Conservation (phyloP, 75 land plant genomes). For the Cryptomeria japonica region DNA sequence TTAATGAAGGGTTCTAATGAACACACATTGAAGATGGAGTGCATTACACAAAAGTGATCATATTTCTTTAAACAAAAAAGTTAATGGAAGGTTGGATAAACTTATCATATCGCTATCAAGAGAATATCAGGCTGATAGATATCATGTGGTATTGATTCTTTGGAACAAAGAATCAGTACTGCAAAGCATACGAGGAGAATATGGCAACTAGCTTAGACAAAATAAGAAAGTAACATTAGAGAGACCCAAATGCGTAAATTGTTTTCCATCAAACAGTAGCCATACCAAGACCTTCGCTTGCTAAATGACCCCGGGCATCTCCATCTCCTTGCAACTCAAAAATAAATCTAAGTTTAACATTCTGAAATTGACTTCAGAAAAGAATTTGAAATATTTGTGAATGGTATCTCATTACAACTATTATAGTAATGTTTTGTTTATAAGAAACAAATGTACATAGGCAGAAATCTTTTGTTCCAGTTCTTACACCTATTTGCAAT, state of each 20-base stretch:
- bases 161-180: not conserved
- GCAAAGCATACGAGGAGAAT: not conserved
- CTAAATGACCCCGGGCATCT: not conserved
- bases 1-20: not conserved
- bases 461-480: not conserved
- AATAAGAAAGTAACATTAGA: not conserved
- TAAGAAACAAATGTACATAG: not conserved
- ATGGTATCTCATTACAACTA: not conserved
- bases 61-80: not conserved
- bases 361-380: not conserved
- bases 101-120: not conserved
- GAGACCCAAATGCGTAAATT: not conserved
- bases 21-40: not conserved
- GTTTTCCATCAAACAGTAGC: not conserved
- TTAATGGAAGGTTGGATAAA: not conserved
- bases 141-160: not conserved
- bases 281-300: not conserved
- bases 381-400: too few relatives aligned
- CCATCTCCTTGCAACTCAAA: not conserved
- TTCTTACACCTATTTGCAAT: not conserved
- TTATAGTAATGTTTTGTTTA: not conserved
- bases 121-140: not conserved
- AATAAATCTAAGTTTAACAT: not conserved
- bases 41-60: not conserved
- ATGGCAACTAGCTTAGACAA: not conserved